A percentile compares a stretch with the other conserved stretches of the same genome.
Evolutionary conservation across 2,329 filamentous ascomycete species (phyloP).

Genomic region (Ambrosiella beaveri): DNA sequence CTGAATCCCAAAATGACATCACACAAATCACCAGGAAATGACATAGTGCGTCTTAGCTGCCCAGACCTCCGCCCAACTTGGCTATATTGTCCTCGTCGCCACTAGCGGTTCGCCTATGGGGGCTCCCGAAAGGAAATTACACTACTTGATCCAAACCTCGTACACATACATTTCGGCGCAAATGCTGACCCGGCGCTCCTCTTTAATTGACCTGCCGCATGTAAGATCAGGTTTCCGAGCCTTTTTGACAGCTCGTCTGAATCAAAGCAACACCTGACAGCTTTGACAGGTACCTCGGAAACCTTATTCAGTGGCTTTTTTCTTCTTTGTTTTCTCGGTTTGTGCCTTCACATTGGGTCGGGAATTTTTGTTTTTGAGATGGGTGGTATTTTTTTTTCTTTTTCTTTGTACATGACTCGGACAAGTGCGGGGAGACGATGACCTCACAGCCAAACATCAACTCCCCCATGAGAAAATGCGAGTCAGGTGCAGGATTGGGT

Average conservation of each 20-base stretch:
- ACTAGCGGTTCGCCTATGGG: background rate
- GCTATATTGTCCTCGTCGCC: background rate
- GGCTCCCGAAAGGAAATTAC: background rate
- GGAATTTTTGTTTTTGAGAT: too few relatives aligned
- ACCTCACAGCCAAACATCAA: too few relatives aligned
- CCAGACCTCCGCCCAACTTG: background rate
- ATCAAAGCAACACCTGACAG: background rate
- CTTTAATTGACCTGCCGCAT: background rate
- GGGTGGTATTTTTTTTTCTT: background rate
- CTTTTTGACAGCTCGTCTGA: background rate
- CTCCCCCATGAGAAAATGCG: background rate
- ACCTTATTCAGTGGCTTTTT: background rate
- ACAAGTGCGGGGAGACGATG: too few relatives aligned
- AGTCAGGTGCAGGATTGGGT: background rate
- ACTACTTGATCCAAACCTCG: background rate
- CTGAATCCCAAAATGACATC: background rate
- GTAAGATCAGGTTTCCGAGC: background rate
- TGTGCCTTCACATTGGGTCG: background rate
- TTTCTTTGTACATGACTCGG: too few relatives aligned
- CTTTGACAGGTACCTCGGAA: background rate
- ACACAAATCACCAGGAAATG: background rate
- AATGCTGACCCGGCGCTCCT: background rate
- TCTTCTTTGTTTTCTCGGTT: background rate
- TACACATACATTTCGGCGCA: background rate
- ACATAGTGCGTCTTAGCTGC: constrained; percentile 1